Conservation (phyloP, 192 early-diverging fungal genomes). For the Cetraspora pellucida region DNA sequence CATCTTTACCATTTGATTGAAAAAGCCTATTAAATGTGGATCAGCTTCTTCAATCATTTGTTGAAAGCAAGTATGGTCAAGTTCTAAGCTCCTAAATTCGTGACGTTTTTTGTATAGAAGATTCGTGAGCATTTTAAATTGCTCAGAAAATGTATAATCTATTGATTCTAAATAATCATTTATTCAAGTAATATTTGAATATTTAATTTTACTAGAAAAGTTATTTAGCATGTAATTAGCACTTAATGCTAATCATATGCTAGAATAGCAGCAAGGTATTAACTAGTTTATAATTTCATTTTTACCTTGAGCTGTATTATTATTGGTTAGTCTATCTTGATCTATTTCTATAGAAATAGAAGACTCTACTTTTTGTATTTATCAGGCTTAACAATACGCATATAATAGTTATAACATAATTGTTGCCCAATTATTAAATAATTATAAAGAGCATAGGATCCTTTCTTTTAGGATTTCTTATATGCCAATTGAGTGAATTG, state of each 20-base stretch:
- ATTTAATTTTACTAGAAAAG: background rate
- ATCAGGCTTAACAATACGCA: constrained; percentile 13
- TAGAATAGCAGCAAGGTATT: no score
- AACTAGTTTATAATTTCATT: no score
- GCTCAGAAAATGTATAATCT: background rate
- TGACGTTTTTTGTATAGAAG: background rate
- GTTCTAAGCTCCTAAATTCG: background rate
- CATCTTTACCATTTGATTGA: background rate
- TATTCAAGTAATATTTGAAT: no score
- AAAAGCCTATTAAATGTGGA: background rate
- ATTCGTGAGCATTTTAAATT: background rate
- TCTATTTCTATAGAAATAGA: background rate
- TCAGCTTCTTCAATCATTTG: background rate
- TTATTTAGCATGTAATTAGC: background rate
- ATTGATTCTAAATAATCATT: background rate
- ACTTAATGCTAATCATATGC: background rate
- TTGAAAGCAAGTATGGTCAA: background rate
- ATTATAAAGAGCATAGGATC: background rate
- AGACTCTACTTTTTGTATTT: background rate
- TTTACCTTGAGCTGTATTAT: no score
- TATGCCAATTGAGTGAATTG: constrained; percentile 11
- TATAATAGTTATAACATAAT: constrained; percentile 7
- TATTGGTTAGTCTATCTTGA: background rate
- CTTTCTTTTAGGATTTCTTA: background rate
- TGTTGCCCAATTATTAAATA: constrained; percentile 20